These are phyloP conservation scores for Chalaropsis ovoidea DNA, from an alignment of 2,329 filamentous ascomycete species.

Conservation along the genomic window DNA sequence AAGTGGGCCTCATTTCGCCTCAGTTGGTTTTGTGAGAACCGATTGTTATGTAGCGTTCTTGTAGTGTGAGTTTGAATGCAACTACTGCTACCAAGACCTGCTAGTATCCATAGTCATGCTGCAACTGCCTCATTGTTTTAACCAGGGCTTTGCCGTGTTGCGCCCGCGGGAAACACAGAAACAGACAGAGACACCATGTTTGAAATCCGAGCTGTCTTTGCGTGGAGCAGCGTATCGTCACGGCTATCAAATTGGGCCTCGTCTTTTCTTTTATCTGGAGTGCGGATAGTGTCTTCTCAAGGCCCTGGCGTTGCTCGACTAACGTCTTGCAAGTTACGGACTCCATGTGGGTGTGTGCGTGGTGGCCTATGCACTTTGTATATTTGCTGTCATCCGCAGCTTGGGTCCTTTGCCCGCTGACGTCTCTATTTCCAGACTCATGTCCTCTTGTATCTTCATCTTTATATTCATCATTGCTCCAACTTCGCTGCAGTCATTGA, in stretches of 20 bases:
- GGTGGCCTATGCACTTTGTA: neutral
- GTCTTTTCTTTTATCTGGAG: neutral
- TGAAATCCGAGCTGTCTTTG: neutral
- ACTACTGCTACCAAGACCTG: neutral
- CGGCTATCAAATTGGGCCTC: neutral
- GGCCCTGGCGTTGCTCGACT: neutral
- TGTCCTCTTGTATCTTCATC: neutral
- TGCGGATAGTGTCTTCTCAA: neutral
- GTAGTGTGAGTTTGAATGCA: neutral
- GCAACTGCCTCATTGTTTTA: neutral
- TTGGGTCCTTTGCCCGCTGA: neutral
- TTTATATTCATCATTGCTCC: neutral
- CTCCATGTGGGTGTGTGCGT: neutral
- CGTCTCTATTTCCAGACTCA: neutral
- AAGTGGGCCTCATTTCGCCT: conserved; percentile 7
- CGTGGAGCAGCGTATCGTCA: neutral
- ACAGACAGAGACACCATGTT: neutral
- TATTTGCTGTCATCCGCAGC: neutral
- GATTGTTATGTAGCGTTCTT: neutral
- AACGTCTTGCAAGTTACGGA: neutral
- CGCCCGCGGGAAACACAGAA: neutral
- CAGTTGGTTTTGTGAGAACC: neutral
- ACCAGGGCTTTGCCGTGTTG: neutral
- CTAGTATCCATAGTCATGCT: neutral
- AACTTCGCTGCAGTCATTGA: neutral